Evolutionary conservation across 2,329 filamentous ascomycete species (phyloP).

Genomic region (Fusarium transvaalense): DNA sequence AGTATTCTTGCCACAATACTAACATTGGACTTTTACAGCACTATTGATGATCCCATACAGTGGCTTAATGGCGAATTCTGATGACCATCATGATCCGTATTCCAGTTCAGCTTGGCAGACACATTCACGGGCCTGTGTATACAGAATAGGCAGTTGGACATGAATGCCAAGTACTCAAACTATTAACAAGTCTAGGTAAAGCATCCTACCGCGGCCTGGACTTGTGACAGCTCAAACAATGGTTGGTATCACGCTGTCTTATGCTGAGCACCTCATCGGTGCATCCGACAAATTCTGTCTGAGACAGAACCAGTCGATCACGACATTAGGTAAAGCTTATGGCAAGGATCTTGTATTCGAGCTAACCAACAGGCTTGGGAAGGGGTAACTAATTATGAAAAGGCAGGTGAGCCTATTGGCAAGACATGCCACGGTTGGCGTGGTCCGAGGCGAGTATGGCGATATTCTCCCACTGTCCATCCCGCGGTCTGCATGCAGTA

Average conservation of each 20-base stretch:
- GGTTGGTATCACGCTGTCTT: not conserved
- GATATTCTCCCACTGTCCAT: slow-evolving; percentile 9
- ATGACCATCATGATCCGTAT: slow-evolving; percentile 10
- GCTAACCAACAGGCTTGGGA: not conserved
- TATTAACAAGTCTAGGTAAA: not conserved
- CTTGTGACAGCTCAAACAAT: not conserved
- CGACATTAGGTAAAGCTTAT: not conserved
- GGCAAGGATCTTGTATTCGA: not conserved
- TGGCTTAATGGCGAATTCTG: slow-evolving; percentile 24
- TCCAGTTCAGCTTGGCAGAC: slow-evolving; percentile 6
- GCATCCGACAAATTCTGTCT: not conserved
- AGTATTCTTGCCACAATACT: not conserved
- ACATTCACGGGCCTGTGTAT: not conserved
- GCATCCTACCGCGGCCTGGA: not conserved
- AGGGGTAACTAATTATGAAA: slow-evolving; percentile 17
- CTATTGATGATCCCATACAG: slow-evolving; percentile 14
- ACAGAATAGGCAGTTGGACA: not conserved
- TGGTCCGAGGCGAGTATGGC: slow-evolving; percentile 28
- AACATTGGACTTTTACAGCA: not conserved
- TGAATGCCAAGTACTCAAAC: not conserved
- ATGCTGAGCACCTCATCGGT: not conserved
- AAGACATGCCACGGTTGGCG: slow-evolving; percentile 14
- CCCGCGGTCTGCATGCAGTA: not conserved
- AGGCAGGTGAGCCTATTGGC: slow-evolving; percentile 33
- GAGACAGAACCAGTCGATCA: not conserved